Evolutionary conservation across 176 grass and related monocot genomes (phyloP), one percentile per base, ranked within the genome.

Genomic region (Musa beccarii): DNA sequence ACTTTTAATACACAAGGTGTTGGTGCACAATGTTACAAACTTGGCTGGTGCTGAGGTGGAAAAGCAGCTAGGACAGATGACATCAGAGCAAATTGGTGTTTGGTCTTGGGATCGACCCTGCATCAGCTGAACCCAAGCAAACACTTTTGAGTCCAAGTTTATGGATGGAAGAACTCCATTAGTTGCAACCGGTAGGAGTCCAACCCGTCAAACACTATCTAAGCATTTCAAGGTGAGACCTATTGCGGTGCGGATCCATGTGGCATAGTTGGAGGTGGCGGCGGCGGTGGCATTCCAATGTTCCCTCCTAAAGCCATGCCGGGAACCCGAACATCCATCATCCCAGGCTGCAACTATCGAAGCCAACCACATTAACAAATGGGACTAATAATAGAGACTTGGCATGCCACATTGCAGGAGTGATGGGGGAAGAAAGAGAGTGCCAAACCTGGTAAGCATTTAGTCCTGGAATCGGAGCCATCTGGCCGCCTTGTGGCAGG

Each of bases 401-500:
- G 15, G 75, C 2, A 17, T 69, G 0, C 5, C 56, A 12, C 53
- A 20, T 8, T 8, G 20, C n/a, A 66, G 53, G 13, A 17, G 13
- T 54, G 1, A 53, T 51, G 25, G 34, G 34, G 4, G 14, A 52
- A 53, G 53, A 3, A 52, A 79, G 57, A 23, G 63, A 0, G 49
- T 62, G 17, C 52, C 75, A 61, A 79, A 97, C 93, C 80, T 91
- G 94, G 68, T 87, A 93, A 51, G 86, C 86, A 73, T 83, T 84
- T 63, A 97, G 62, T 73, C 93, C 93, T 28, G 93, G 93, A 75
- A 97, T 90, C 2, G 84, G 65, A 12, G 74, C 63, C 84, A 97
- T 89, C 77, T 97, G 90, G 3, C 78, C 78, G 75, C 84, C 84
- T 25, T 90, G 94, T 66, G 90, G 86, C 1, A 84, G 84, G 76